Evolutionary conservation across 139 green algal genomes (phyloP).

Genomic region (Pleodorina starrii): DNA sequence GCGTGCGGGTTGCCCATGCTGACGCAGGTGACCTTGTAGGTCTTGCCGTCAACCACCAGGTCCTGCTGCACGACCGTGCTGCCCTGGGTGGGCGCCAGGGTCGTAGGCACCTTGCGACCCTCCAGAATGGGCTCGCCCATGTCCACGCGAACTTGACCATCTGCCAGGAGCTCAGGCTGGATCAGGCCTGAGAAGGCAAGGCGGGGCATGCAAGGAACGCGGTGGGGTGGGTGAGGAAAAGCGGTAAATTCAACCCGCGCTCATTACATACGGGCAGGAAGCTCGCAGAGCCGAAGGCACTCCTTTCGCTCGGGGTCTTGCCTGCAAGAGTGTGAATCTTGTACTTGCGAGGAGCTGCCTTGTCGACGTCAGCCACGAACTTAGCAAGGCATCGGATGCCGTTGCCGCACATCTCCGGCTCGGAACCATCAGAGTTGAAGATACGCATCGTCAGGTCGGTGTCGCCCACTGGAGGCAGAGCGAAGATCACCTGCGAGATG

Average conservation of each 20-base stretch:
- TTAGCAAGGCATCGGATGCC: conserved; percentile 96
- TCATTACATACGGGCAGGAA: background rate
- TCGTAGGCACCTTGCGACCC: conserved; percentile 86
- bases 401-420: conserved; percentile 99
- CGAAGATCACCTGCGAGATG: conserved; percentile 90
- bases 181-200: conserved; percentile 87
- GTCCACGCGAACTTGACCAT: conserved; percentile 97
- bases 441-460: conserved; percentile 97
- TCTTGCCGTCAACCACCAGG: conserved; percentile 83
- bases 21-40: conserved; percentile 90
- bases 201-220: background rate
- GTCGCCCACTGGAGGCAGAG: conserved; percentile 78
- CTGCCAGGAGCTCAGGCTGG: conserved; percentile 85
- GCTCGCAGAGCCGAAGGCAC: no score
- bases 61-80: conserved; percentile 79
- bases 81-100: conserved; percentile 77
- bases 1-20: conserved; percentile 99
- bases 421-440: conserved; percentile 96
- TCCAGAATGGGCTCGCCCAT: conserved; percentile 95
- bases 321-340: conserved; percentile 93
- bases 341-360: conserved; percentile 72
- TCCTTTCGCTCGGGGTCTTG: no score
- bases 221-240: background rate
- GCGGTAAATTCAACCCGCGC: no score
- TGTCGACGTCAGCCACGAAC: conserved; percentile 92